Conservation (phyloP, 2,329 filamentous ascomycete genomes). For the Daldinia sp. region DNA sequence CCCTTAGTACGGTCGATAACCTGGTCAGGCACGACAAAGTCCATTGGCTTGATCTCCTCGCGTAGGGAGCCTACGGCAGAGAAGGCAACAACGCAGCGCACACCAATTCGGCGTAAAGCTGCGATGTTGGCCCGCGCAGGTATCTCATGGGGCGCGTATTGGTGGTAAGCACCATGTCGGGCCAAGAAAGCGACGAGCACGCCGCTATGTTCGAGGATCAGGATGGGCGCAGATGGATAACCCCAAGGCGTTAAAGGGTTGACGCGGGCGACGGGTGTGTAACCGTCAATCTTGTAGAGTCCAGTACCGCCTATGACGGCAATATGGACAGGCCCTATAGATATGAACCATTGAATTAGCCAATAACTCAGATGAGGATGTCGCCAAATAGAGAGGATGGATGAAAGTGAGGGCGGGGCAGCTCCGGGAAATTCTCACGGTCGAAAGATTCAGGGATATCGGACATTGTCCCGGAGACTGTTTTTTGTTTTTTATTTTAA, state of each 20-base stretch:
- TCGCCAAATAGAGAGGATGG: slow-evolving; percentile 13
- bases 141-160: slow-evolving; percentile 94
- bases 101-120: slow-evolving; percentile 91
- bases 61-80: slow-evolving; percentile 92
- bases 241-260: slow-evolving; percentile 90
- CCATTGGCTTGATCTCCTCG: slow-evolving; percentile 92
- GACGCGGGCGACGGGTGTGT: slow-evolving; percentile 84
- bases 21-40: slow-evolving; percentile 97
- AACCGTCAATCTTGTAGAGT: slow-evolving; percentile 86
- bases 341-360: slow-evolving; percentile 7
- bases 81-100: slow-evolving; percentile 92
- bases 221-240: slow-evolving; percentile 77
- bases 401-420: slow-evolving; percentile 14
- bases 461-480: slow-evolving; percentile 56
- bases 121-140: slow-evolving; percentile 95
- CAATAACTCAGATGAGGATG: slow-evolving; percentile 12
- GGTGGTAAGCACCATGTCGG: slow-evolving; percentile 89
- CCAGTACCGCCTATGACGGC: slow-evolving; percentile 95
- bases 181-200: slow-evolving; percentile 91
- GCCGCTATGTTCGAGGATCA: slow-evolving; percentile 87
- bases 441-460: slow-evolving; percentile 70
- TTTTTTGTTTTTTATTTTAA: background rate
- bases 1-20: slow-evolving; percentile 98
- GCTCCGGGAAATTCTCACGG: slow-evolving; percentile 55
- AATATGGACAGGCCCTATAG: slow-evolving; percentile 77